Base-by-base conservation (phyloP, 2,329 filamentous ascomycete genomes). In the Sporothrix euskadiensis region DNA sequence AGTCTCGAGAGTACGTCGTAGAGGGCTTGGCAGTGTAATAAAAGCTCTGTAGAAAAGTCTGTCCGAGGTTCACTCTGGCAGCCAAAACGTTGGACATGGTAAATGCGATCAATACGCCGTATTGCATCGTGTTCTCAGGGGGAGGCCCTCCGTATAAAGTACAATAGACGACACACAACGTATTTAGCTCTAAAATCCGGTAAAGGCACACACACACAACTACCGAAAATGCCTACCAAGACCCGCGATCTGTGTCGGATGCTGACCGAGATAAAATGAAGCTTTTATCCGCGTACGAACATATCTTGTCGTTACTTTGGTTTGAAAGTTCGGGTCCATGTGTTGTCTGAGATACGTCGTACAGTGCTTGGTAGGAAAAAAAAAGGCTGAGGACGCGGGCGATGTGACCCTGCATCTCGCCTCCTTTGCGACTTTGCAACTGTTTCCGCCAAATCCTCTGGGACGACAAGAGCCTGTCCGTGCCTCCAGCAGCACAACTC, bases 351-450 rank as follows among this genome's bases (percentile, higher is more conserved):
- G 14, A 47, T 52, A 49, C 26, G 26, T 26, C 26, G 26, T 26
- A 2, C 41, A 35, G 63, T 22, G 26, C 65, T n/a, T 7, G 10
- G 19, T 32, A 9, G 22, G 10, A 30, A 44, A 47, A 56, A 65
- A 39, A 39, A 56, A 41, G 39, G 57, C 35, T 66, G 59, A 66
- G n/a, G 41, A 52, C 7, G 49, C 47, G 49, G 47, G 39, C 59
- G 39, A 44, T 56, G 71, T 61, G 35, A 72, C 59, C 57, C 22
- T 56, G 30, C 44, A 65, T 71, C 44, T 44, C 41, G 54, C 44
- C 30, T 14, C 47, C 47, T 59, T 26, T 16, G 16, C 59, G 19
- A 16, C 44, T 32, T 22, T 10, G 41, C 41, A 44, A 44, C 41
- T 44, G 41, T 22, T 71, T 57, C 54, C 32, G 16, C 57, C 32